Conservation (phyloP, 176 grass and related monocot genomes). For the Zea luxurians region DNA sequence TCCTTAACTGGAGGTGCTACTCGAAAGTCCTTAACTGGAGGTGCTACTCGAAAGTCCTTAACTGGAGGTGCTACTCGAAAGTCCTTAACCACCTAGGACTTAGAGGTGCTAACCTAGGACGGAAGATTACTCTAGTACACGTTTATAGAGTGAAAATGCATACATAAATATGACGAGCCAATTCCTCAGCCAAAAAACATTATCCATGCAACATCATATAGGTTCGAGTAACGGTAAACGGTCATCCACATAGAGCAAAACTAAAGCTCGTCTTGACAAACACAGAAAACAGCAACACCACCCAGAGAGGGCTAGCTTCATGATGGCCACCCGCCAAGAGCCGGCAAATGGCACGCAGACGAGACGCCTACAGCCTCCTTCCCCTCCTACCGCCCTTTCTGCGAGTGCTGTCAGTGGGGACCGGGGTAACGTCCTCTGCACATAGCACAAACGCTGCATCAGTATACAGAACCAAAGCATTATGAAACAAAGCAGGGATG, state of each 20-base stretch:
- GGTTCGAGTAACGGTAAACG: slow-evolving; percentile 20
- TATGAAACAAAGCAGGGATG: background rate
- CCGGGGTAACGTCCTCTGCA: no score
- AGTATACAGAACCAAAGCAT: background rate
- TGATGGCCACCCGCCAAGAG: slow-evolving; percentile 4
- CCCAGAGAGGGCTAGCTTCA: slow-evolving; percentile 13
- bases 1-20: no score
- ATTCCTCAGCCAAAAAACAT: slow-evolving; percentile 24
- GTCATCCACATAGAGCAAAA: slow-evolving; percentile 42
- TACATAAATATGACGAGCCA: slow-evolving; percentile 17
- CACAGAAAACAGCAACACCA: slow-evolving; percentile 9
- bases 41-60: no score
- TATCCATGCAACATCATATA: slow-evolving; percentile 30
- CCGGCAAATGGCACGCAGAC: background rate
- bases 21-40: no score
- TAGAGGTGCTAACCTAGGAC: no score
- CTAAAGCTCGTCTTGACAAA: slow-evolving; percentile 36
- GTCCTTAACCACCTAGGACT: no score
- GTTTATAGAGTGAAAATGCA: background rate
- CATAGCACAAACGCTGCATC: no score
- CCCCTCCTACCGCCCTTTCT: no score
- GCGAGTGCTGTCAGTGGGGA: no score
- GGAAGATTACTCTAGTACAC: background rate
- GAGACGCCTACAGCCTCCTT: no score
- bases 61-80: no score